Percentiles rank a stretch among this genome's conserved stretches.
These are phyloP conservation scores for Arctostaphylos glauca DNA, from an alignment of 148 eudicot species.

Conservation along the genomic window DNA sequence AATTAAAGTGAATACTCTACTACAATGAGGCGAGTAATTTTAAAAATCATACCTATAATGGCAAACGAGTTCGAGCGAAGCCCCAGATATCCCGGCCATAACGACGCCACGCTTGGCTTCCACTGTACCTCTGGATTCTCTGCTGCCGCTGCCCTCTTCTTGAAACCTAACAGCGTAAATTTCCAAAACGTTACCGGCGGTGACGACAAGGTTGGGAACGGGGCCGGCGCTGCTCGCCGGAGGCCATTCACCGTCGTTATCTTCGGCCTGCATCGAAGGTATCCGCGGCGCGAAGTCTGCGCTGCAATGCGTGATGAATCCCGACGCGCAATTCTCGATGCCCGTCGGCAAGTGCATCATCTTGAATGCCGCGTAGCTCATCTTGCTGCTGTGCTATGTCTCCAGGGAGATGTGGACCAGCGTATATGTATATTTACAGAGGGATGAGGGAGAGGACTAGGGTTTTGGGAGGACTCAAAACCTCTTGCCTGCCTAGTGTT, in stretches of 20 bases:
- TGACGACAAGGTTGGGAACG: constrained; percentile 68
- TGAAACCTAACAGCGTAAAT: constrained; percentile 62
- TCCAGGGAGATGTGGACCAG: neutral
- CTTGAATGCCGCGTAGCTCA: constrained; percentile 96
- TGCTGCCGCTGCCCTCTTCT: constrained; percentile 24
- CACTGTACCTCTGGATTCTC: constrained; percentile 16
- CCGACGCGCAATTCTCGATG: constrained; percentile 80
- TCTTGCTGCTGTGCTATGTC: constrained; percentile 14
- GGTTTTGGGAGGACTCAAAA: constrained; percentile 17
- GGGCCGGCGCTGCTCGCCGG: constrained; percentile 43
- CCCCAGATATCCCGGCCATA: constrained; percentile 68
- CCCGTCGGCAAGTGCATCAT: constrained; percentile 92
- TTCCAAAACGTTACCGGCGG: constrained; percentile 76
- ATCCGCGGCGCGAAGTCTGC: constrained; percentile 54
- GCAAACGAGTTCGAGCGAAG: constrained; percentile 82
- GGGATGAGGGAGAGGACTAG: constrained; percentile 9
- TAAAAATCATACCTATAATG: constrained; percentile 52
- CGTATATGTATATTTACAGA: neutral
- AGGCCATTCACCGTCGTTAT: constrained; percentile 61
- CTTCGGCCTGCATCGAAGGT: constrained; percentile 48
- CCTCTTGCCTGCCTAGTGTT: neutral
- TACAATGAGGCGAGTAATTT: neutral
- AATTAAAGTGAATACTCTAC: neutral
- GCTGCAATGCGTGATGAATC: constrained; percentile 73
- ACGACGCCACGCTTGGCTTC: constrained; percentile 71